Percentiles rank a stretch among this genome's conserved stretches.
These are phyloP conservation scores for Sutorius australiensis DNA, from an alignment of 768 basidiomycete genomes.

Conservation along the genomic window DNA sequence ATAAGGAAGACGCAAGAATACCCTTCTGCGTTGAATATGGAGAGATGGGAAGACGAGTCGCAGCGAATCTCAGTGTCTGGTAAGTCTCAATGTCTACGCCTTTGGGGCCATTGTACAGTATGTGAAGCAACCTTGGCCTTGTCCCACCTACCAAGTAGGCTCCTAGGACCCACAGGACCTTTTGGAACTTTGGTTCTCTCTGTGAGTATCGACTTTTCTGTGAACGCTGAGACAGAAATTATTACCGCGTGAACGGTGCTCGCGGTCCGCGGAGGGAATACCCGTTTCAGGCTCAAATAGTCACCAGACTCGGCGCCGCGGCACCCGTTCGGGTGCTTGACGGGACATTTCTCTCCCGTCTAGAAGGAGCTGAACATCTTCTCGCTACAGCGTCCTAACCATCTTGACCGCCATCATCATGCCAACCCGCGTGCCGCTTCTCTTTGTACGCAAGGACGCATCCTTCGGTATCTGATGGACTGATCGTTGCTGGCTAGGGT, in stretches of 20 bases:
- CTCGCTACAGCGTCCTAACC: background rate
- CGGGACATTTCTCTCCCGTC: background rate
- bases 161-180: background rate
- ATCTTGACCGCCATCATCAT: conserved; percentile 6
- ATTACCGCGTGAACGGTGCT: background rate
- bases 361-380: background rate
- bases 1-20: too few relatives aligned
- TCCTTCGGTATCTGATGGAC: background rate
- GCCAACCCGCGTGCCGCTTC: conserved; percentile 28
- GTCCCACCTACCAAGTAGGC: background rate
- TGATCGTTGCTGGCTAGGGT: conserved; percentile 30
- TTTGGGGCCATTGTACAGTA: too few relatives aligned
- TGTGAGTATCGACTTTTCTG: background rate
- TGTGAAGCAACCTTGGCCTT: background rate
- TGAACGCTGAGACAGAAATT: background rate
- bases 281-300: background rate
- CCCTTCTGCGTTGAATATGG: background rate
- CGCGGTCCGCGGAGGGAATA: background rate
- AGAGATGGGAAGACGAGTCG: background rate
- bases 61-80: background rate
- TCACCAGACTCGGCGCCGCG: too few relatives aligned
- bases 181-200: background rate
- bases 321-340: background rate
- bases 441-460: conserved; percentile 18
- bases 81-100: too few relatives aligned